phyloP scores from a whole-genome alignment of 78 protist species.

The Dictyostelium intermedium region DNA sequence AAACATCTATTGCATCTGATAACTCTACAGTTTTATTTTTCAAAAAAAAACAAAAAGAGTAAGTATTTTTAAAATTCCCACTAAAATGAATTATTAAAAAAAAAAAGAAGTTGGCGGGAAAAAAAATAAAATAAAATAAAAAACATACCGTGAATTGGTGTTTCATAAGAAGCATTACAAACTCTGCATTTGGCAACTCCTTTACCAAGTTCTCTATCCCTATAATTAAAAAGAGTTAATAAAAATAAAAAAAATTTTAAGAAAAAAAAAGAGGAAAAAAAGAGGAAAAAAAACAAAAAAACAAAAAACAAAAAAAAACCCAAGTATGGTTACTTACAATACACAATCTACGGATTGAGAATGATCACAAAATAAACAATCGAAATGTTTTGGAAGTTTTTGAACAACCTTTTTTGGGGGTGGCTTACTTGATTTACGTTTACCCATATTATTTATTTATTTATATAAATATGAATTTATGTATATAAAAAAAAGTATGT shows the following conservation, averaged over 20 bases:
- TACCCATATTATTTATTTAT: conserved; percentile 55
- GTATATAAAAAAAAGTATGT: neutral
- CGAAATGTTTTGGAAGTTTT: conserved; percentile 50
- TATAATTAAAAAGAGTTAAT: neutral
- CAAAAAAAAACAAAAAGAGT: too few species aligned
- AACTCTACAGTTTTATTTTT: neutral
- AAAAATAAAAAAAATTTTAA: neutral
- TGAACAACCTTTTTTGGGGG: conserved; percentile 52
- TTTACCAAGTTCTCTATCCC: conserved; percentile 24
- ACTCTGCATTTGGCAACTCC: conserved; percentile 63
- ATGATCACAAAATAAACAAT: conserved; percentile 77
- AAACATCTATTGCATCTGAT: conserved; percentile 59
- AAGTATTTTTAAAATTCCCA: neutral
- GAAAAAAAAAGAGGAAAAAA: neutral
- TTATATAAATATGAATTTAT: neutral
- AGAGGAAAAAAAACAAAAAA: neutral
- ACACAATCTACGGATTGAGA: conserved; percentile 62
- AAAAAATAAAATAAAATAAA: neutral
- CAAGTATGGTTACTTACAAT: neutral
- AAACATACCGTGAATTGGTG: conserved; percentile 42
- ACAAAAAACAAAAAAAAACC: neutral
- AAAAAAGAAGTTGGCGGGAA: too few species aligned
- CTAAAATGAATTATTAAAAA: neutral
- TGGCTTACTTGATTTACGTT: conserved; percentile 67
- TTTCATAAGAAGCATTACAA: conserved; percentile 32